phyloP scores from a whole-genome alignment of 2,329 filamentous ascomycete species.

The Paraphaeosphaeria minitans region DNA sequence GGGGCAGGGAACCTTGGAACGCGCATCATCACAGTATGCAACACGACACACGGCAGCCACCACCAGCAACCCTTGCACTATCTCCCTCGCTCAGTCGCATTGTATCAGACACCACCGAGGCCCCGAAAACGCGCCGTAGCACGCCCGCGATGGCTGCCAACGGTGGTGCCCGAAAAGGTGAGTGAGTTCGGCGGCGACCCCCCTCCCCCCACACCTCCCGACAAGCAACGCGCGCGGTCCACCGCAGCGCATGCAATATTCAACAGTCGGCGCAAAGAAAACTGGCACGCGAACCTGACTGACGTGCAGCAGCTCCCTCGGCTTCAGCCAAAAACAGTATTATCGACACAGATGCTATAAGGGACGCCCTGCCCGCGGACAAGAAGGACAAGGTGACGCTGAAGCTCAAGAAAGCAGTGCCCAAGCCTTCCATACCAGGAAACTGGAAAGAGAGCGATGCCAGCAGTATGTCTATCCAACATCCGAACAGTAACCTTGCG shows the following conservation, averaged over 20 bases:
- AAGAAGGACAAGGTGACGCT: constrained; percentile 50
- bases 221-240: not conserved
- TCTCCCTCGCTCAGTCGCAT: not conserved
- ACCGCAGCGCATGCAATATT: not conserved
- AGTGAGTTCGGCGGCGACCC: constrained; percentile 27
- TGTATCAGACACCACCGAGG: not conserved
- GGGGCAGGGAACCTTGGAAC: no score
- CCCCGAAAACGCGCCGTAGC: not conserved
- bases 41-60: constrained; percentile 9
- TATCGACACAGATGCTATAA: constrained; percentile 36
- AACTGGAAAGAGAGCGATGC: constrained; percentile 72
- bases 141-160: constrained; percentile 39
- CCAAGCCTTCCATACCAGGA: constrained; percentile 69
- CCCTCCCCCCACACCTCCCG: constrained; percentile 18
- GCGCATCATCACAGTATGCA: no score
- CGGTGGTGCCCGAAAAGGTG: constrained; percentile 45
- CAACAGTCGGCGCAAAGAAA: not conserved
- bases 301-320: constrained; percentile 31
- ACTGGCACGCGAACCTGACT: constrained; percentile 9
- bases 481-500: not conserved
- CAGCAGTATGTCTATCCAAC: constrained; percentile 57
- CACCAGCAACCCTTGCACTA: not conserved
- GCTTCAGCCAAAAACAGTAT: constrained; percentile 33
- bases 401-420: constrained; percentile 63
- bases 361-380: constrained; percentile 41